A percentile compares a stretch with the other conserved stretches of the same genome.
Evolutionary conservation across 257 asterid genomes (phyloP).

Genomic region (Phtheirospermum japonicum): DNA sequence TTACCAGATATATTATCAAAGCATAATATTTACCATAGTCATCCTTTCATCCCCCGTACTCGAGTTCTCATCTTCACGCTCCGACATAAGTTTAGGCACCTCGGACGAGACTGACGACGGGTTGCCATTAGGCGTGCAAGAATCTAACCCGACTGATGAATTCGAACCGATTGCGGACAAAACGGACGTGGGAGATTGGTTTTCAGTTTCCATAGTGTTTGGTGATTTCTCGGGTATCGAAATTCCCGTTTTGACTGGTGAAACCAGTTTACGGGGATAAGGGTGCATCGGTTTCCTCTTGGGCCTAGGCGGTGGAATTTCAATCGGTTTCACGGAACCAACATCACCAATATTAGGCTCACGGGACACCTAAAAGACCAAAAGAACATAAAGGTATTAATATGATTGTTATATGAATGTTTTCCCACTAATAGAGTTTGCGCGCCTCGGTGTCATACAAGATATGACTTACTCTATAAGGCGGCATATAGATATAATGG

Average conservation of each 20-base stretch:
- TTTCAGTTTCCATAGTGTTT: conserved; percentile 38
- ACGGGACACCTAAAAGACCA: conserved; percentile 61
- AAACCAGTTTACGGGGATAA: conserved; percentile 76
- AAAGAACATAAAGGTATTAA: conserved; percentile 19
- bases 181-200: conserved; percentile 76
- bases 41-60: conserved; percentile 40
- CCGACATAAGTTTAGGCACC: conserved; percentile 32
- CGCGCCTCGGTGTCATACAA: conserved; percentile 48
- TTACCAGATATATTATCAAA: background rate
- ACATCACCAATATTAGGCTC: conserved; percentile 54
- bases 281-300: conserved; percentile 95
- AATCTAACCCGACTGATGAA: conserved; percentile 38
- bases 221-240: conserved; percentile 40
- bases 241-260: conserved; percentile 35
- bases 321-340: conserved; percentile 51
- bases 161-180: conserved; percentile 61
- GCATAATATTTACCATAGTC: conserved; percentile 39
- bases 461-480: conserved; percentile 50
- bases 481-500: conserved; percentile 43
- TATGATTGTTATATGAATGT: background rate
- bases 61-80: conserved; percentile 39
- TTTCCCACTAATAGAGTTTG: conserved; percentile 18
- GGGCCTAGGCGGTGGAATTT: conserved; percentile 97
- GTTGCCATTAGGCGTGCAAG: conserved; percentile 40
- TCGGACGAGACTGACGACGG: conserved; percentile 51